Conservation (phyloP, 2,329 filamentous ascomycete genomes). For the Hypoxylon sp. region DNA sequence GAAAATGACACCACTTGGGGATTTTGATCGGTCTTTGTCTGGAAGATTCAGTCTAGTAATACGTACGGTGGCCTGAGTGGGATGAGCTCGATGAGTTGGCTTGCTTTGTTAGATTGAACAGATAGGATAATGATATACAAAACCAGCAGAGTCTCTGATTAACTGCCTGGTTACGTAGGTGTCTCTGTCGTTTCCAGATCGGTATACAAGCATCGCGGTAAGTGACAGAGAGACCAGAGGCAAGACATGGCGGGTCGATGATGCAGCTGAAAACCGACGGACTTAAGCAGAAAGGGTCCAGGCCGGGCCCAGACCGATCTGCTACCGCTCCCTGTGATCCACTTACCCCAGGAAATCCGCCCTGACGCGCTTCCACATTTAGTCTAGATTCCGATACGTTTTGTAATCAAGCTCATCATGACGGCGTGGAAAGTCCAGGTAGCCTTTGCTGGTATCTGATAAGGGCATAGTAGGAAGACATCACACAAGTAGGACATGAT, state of each 20-base stretch:
- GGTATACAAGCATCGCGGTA: neutral
- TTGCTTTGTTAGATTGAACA: neutral
- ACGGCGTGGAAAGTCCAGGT: neutral
- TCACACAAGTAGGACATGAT: too few species aligned
- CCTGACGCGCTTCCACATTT: slow-evolving; percentile 10
- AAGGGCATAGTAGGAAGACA: too few species aligned
- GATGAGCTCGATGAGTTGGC: neutral
- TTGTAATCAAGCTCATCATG: slow-evolving; percentile 1
- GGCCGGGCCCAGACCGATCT: slow-evolving; percentile 1
- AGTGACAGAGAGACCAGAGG: neutral
- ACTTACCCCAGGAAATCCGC: slow-evolving; percentile 33
- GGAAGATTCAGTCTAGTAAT: neutral
- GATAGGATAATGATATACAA: too few species aligned
- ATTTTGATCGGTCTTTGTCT: neutral
- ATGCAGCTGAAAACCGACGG: too few species aligned
- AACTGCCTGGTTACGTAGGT: neutral
- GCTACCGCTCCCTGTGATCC: slow-evolving; percentile 11
- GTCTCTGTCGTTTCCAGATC: neutral
- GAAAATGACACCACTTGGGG: slow-evolving; percentile 23
- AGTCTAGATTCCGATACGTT: slow-evolving; percentile 9
- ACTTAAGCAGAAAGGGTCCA: slow-evolving; percentile 12
- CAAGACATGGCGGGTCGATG: slow-evolving; percentile 11
- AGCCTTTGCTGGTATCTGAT: too few species aligned
- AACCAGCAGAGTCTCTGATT: too few species aligned
- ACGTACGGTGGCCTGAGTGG: too few species aligned